Evolutionary conservation across 306 rosid genomes (phyloP), one percentile per base, ranked within the genome.

Genomic region (Vigna hirtella): DNA sequence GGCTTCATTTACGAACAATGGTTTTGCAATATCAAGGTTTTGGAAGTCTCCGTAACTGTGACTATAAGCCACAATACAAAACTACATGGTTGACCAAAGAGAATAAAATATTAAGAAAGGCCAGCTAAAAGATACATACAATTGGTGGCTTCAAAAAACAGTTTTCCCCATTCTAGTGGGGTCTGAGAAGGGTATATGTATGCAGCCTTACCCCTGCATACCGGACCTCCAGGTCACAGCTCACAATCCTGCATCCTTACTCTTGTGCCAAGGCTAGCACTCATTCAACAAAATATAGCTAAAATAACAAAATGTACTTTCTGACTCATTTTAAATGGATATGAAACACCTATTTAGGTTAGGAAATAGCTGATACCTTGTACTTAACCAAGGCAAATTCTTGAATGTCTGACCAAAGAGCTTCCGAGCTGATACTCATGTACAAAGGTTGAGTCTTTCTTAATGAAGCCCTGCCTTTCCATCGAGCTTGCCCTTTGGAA

Each of bases 391-490:
- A 89, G 34, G 98, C 89, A 61, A 96, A 96, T 83, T 87, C 90
- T 83, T 88, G 79, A 85, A 96, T 84, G 69, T 91, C 98, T 43
- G 87, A 82, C 99, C 98, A 96, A 14, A 96, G 88, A 63, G 87
- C 76, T 67, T 96, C 96, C 28, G 98, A 90, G 91, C 93, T 93
- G 76, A 90, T 77, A 85, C 71, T 86, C 86, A 87, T 73, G 76
- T 83, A 89, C 43, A 87, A 85, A 55, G 91, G 90, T 79, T 86
- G 91, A 70, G 47, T 84, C 86, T 90, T 91, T 76, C 83, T 88
- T 13, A 82, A 75, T 62, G 88, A 89, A 34, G 87, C 84, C 67
- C 91, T 88, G 63, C 96, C 91, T 83, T 89, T 93, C 97, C 90
- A 89, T 42, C 86, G 86, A 66, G 79, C 85, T 78, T 84, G 96